phyloP scores from a whole-genome alignment of 768 basidiomycete genomes.

The Mrakia frigida region DNA sequence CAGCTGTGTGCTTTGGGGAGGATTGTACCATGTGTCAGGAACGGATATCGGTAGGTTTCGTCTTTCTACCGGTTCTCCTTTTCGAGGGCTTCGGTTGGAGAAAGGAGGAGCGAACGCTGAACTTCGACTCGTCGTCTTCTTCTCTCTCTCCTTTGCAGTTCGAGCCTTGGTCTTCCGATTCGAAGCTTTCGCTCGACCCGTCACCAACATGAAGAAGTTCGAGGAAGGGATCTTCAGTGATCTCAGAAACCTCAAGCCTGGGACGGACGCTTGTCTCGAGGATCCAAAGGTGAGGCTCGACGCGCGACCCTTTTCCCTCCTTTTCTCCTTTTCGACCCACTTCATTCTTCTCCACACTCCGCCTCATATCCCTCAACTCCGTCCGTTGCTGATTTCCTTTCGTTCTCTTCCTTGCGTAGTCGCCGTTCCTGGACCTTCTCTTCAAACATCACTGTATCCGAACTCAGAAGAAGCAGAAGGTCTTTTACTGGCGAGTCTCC shows the following conservation, averaged over 20 bases:
- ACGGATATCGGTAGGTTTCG: constrained; percentile 64
- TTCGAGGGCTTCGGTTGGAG: not conserved
- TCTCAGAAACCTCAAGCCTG: constrained; percentile 87
- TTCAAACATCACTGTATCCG: constrained; percentile 97
- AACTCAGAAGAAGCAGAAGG: constrained; percentile 98
- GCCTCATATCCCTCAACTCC: not conserved
- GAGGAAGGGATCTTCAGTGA: constrained; percentile 96
- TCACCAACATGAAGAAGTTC: constrained; percentile 91
- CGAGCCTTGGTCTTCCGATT: constrained; percentile 90
- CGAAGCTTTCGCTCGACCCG: constrained; percentile 83
- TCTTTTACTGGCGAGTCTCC: constrained; percentile 82
- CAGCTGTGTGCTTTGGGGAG: constrained; percentile 85
- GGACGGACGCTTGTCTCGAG: constrained; percentile 83
- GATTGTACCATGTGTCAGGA: constrained; percentile 88
- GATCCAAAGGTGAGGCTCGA: constrained; percentile 92
- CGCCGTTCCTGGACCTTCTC: constrained; percentile 82
- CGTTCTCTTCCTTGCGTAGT: constrained; percentile 49
- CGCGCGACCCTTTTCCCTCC: not conserved
- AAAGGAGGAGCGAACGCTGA: not conserved
- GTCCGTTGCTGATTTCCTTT: not conserved
- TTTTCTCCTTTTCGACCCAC: not conserved
- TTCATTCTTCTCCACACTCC: not conserved
- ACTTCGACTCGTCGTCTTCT: not conserved
- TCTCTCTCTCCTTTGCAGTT: constrained; percentile 47
- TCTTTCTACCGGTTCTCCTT: not conserved